Base-by-base conservation (phyloP, 1,284 basidiomycete species). In the Rhodotorula sp. region DNA sequence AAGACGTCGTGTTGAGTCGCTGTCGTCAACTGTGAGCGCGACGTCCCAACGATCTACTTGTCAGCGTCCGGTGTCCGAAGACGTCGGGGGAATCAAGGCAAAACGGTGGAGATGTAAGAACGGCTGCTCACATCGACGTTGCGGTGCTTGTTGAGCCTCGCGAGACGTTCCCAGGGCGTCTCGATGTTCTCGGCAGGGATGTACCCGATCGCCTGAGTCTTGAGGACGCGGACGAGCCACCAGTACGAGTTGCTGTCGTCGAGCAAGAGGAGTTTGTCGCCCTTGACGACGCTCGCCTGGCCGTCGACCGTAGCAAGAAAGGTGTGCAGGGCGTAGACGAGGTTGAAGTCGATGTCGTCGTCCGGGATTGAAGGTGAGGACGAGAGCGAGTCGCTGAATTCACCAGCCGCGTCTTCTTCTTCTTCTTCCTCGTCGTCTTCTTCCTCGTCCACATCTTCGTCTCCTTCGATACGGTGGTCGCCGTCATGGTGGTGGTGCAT, bases 181-280 rank as follows among this genome's bases (percentile, higher is more conserved):
- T 99, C 96, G 78, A 99, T 97, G 81, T 99, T 99, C 83, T 99
- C 95, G 0, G 95, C 95, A 24, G 95, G 95, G 64, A 99, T 99
- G 81, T 99, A 99, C 2, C 95, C 95, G n/a, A 99, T 93, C 78
- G 97, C 95, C 81, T 98, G 93, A 4, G 92, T 97, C 84, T 95
- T 98, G 77, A 97, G 86, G 7, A 96, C 94, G 64, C 93, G 87
- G 24, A 97, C 93, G 62, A 96, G 88, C 94, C 94, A 96, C 94
- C 94, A 96, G 82, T 96, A 97, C 80, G 91, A 93, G 82, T 97
- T 96, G 71, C 89, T 92, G 80, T 97, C 94, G 82, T 97, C 94
- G 85, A 96, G 91, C 56, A 97, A 84, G 78, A 93, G 89, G 49
- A 97, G 85, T 72, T 90, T 91, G 83, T 97, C 94, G 51, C 94